A percentile compares a stretch with the other conserved stretches of the same genome.
Evolutionary conservation across 768 basidiomycete genomes (phyloP).

Genomic region (Exidia glandulosa): DNA sequence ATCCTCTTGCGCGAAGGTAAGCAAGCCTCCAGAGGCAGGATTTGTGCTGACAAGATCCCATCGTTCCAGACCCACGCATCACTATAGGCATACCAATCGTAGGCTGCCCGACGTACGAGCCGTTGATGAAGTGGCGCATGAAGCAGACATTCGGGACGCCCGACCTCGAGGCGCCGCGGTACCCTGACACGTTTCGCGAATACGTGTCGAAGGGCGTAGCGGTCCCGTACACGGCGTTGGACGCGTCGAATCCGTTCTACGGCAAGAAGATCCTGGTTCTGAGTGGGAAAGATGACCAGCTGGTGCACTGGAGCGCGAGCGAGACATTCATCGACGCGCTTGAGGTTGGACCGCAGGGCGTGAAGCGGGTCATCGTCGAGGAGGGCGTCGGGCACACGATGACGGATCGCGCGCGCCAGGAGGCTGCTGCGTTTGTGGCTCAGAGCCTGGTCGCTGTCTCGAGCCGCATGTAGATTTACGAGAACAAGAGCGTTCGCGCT

Average conservation of each 20-base stretch:
- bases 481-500: no score
- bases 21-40: slow-evolving; percentile 27
- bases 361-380: slow-evolving; percentile 45
- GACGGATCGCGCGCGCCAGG: slow-evolving; percentile 47
- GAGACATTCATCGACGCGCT: slow-evolving; percentile 44
- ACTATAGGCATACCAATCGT: slow-evolving; percentile 38
- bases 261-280: slow-evolving; percentile 68
- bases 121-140: slow-evolving; percentile 45
- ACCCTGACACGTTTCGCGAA: slow-evolving; percentile 38
- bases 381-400: slow-evolving; percentile 51
- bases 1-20: slow-evolving; percentile 44
- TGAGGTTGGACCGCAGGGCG: slow-evolving; percentile 40
- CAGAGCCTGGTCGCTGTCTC: background rate
- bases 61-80: slow-evolving; percentile 30
- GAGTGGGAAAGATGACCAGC: slow-evolving; percentile 48
- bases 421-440: slow-evolving; percentile 7
- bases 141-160: slow-evolving; percentile 37
- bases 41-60: no score
- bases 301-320: slow-evolving; percentile 58
- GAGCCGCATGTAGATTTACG: background rate
- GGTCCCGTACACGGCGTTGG: slow-evolving; percentile 28
- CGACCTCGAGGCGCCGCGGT: slow-evolving; percentile 22
- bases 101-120: slow-evolving; percentile 60
- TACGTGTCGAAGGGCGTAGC: slow-evolving; percentile 40
- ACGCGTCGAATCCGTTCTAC: slow-evolving; percentile 43